phyloP scores from a whole-genome alignment of 176 grass and related monocot species.

The Themeda triandra region DNA sequence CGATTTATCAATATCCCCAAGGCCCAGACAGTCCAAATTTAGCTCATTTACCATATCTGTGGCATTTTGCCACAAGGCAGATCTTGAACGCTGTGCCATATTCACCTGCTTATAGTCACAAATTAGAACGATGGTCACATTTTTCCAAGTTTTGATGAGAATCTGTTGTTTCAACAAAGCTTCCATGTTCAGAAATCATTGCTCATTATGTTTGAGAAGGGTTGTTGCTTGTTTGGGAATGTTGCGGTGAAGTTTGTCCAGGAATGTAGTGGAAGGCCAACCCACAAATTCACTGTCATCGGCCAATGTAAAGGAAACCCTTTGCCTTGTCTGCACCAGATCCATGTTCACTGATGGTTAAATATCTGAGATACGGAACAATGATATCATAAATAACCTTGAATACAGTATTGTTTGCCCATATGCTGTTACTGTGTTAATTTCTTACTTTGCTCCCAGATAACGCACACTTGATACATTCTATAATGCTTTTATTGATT shows the following conservation, averaged over 20 bases:
- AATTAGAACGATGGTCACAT: background rate
- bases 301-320: background rate
- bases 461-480: background rate
- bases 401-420: background rate
- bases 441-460: background rate
- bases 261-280: background rate
- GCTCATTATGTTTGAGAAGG: background rate
- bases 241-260: background rate
- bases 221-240: background rate
- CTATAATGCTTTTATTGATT: constrained; percentile 23
- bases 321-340: background rate
- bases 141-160: constrained; percentile 13
- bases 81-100: background rate
- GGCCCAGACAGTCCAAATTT: background rate
- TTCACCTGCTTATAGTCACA: background rate
- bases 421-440: background rate
- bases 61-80: background rate
- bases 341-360: background rate
- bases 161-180: background rate
- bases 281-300: background rate
- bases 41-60: background rate
- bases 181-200: background rate
- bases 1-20: background rate
- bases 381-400: background rate
- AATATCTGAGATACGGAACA: background rate